A percentile compares a stretch with the other conserved stretches of the same genome.
phyloP scores from a whole-genome alignment of 495 filamentous ascomycete genomes.

The Monascus purpureus region DNA sequence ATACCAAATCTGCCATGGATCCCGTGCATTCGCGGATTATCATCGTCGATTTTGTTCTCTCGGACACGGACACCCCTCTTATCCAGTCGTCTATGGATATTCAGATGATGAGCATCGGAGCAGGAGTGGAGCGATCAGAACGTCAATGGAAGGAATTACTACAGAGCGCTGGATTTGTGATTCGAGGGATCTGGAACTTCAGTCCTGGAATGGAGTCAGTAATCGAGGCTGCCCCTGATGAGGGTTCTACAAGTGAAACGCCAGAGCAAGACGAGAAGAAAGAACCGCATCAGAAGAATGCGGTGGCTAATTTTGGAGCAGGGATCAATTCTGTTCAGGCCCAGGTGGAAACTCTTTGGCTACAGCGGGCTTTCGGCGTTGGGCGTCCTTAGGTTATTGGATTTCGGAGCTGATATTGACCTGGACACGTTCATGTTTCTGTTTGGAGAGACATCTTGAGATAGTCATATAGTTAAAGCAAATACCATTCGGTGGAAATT shows the following conservation, averaged over 20 bases:
- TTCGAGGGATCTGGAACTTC: conserved; percentile 18
- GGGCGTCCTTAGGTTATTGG: neutral
- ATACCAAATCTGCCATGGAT: conserved; percentile 24
- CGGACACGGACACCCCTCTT: conserved; percentile 17
- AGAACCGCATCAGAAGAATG: neutral
- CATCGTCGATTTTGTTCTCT: conserved; percentile 26
- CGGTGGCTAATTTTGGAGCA: neutral
- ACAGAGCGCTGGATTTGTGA: conserved; percentile 18
- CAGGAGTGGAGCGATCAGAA: conserved; percentile 26
- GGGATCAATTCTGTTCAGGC: neutral
- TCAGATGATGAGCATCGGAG: conserved; percentile 32
- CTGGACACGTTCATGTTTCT: too few species aligned
- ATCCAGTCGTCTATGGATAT: conserved; percentile 26
- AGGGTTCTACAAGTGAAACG: neutral
- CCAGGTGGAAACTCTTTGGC: neutral
- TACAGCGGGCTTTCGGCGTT: neutral
- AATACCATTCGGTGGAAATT: too few species aligned
- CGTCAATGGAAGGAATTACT: conserved; percentile 22
- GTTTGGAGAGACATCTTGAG: too few species aligned
- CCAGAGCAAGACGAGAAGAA: neutral
- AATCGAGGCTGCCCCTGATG: conserved; percentile 15
- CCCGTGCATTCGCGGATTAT: conserved; percentile 21
- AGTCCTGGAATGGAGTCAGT: conserved; percentile 23
- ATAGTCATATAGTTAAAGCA: too few species aligned
- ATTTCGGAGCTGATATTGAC: too few species aligned